These are phyloP conservation scores for Ploettnerulaceae sp. DNA, from an alignment of 2,329 filamentous ascomycete genomes.

Conservation along the genomic window DNA sequence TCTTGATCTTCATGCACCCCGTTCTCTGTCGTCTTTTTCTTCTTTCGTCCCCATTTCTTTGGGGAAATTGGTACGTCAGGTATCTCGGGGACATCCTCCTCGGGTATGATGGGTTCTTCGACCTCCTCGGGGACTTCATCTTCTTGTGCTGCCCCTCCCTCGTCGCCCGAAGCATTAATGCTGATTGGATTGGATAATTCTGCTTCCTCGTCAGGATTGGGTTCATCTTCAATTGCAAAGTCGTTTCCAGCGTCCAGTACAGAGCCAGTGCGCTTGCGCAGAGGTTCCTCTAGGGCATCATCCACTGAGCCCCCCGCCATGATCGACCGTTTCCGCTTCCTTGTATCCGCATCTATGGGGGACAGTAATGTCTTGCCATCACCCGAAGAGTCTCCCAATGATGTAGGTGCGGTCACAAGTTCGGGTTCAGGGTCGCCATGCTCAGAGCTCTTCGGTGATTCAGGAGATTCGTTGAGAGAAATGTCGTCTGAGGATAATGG, in stretches of 20 bases:
- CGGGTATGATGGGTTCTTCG: conserved; percentile 38
- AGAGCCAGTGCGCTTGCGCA: conserved; percentile 50
- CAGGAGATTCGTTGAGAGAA: conserved; percentile 36
- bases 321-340: conserved; percentile 37
- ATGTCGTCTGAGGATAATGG: conserved; percentile 34
- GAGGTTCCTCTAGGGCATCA: conserved; percentile 34
- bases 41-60: conserved; percentile 34
- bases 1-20: conserved; percentile 26
- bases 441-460: conserved; percentile 34
- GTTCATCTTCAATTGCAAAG: conserved; percentile 43
- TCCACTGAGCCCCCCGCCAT: conserved; percentile 31
- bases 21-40: conserved; percentile 34
- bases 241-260: conserved; percentile 38
- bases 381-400: conserved; percentile 28
- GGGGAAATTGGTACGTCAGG: conserved; percentile 25
- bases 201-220: conserved; percentile 40
- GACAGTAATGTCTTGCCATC: conserved; percentile 27
- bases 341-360: conserved; percentile 28
- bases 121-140: conserved; percentile 41
- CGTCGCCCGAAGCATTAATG: conserved; percentile 32
- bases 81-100: conserved; percentile 35
- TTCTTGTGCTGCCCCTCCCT: conserved; percentile 40
- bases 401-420: conserved; percentile 34
- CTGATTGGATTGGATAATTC: conserved; percentile 31
- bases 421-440: conserved; percentile 37